phyloP scores from a whole-genome alignment of 176 grass and related monocot species.

The Musa troglodytarum region DNA sequence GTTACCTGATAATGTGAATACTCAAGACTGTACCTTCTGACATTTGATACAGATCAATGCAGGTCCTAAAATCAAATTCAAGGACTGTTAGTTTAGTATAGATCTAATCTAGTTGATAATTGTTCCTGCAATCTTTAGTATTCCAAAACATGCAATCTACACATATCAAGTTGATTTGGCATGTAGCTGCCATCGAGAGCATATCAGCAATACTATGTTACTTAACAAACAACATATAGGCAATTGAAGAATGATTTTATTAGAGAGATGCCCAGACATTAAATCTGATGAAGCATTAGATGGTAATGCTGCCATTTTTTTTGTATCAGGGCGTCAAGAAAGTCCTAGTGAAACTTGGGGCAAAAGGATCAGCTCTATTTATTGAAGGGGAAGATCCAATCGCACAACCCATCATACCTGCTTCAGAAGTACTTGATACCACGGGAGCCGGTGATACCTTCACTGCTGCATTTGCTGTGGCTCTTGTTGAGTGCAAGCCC shows the following conservation, averaged over 20 bases:
- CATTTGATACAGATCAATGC: too few relatives aligned
- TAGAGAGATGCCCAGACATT: background rate
- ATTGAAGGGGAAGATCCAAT: slow-evolving; percentile 68
- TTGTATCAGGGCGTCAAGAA: slow-evolving; percentile 47
- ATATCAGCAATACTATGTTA: too few relatives aligned
- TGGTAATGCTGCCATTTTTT: background rate
- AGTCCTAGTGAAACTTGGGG: slow-evolving; percentile 87
- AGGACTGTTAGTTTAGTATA: too few relatives aligned
- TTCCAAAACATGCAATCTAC: too few relatives aligned
- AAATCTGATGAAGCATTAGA: background rate
- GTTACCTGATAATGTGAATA: too few relatives aligned
- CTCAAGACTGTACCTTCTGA: too few relatives aligned
- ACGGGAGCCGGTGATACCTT: slow-evolving; percentile 93
- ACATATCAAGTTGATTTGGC: too few relatives aligned
- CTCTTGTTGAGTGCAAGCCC: slow-evolving; percentile 72
- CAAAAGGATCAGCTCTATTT: slow-evolving; percentile 86
- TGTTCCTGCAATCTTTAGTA: too few relatives aligned
- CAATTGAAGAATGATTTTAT: background rate
- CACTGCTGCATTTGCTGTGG: slow-evolving; percentile 91
- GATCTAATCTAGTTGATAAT: too few relatives aligned
- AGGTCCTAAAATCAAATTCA: too few relatives aligned
- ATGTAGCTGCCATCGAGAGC: too few relatives aligned
- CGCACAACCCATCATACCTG: slow-evolving; percentile 57
- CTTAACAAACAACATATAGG: too few relatives aligned
- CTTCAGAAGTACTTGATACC: slow-evolving; percentile 65